phyloP scores from a whole-genome alignment of 352 stramenopile genomes.

The Phytophthora pistaciae region DNA sequence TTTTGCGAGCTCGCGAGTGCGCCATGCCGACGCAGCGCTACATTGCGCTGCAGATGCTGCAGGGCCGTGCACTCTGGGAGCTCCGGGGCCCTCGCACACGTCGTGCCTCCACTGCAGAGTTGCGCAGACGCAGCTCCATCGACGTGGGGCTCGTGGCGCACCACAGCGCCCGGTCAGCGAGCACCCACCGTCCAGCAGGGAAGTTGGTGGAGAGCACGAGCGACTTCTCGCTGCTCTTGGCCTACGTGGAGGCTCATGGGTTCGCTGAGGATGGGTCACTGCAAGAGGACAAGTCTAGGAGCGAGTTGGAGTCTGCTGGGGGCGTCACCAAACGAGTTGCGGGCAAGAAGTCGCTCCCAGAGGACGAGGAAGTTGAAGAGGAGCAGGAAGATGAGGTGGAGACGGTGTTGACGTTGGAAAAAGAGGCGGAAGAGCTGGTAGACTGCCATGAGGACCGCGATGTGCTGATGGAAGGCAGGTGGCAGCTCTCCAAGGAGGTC shows the following conservation, averaged over 20 bases:
- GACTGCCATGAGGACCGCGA: not conserved
- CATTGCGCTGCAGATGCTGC: constrained; percentile 43
- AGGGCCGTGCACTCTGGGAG: constrained; percentile 27
- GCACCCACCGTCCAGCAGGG: constrained; percentile 12
- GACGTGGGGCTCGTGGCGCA: not conserved
- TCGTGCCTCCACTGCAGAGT: constrained; percentile 23
- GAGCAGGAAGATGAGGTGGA: constrained; percentile 8
- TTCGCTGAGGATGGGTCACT: not conserved
- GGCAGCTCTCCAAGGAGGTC: constrained; percentile 60
- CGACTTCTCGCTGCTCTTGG: constrained; percentile 31
- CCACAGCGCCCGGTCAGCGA: constrained; percentile 18
- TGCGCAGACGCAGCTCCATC: constrained; percentile 26
- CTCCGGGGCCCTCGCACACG: constrained; percentile 13
- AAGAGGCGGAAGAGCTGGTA: constrained; percentile 15
- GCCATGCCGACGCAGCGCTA: constrained; percentile 37
- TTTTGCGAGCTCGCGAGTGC: constrained; percentile 6
- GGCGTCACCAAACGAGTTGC: not conserved
- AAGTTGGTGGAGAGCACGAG: constrained; percentile 35
- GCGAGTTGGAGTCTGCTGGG: not conserved
- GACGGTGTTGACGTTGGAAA: constrained; percentile 14
- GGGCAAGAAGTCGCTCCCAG: constrained; percentile 13
- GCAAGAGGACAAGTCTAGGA: not conserved
- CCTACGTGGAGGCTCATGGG: constrained; percentile 16
- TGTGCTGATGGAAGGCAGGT: not conserved
- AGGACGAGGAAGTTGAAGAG: constrained; percentile 26